Conservation (phyloP, 306 rosid genomes). For the Hylodesmum podocarpum region DNA sequence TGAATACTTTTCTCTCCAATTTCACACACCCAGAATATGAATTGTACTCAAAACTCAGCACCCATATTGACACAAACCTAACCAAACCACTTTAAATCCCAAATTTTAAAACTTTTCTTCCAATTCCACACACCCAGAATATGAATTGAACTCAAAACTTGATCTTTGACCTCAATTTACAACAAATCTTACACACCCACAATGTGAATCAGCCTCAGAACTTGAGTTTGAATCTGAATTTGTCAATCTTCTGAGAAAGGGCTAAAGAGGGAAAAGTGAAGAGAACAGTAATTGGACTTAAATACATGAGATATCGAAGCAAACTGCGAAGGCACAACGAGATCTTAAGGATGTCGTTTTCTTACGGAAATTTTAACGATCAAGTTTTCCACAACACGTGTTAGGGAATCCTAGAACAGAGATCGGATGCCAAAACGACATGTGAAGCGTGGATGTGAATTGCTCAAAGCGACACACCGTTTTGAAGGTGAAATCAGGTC, state of each 20-base stretch:
- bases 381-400: not conserved
- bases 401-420: not conserved
- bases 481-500: not conserved
- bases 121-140: conserved; percentile 16
- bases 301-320: conserved; percentile 47
- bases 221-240: conserved; percentile 67
- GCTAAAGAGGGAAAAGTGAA: conserved; percentile 40
- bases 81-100: not conserved
- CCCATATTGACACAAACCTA: conserved; percentile 45
- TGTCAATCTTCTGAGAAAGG: conserved; percentile 59
- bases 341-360: not conserved
- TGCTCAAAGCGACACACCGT: not conserved
- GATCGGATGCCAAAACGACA: not conserved
- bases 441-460: not conserved
- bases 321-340: conserved; percentile 5
- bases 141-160: conserved; percentile 32
- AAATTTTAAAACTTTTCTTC: no score
- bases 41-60: no score
- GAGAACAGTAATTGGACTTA: conserved; percentile 21
- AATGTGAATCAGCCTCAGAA: not conserved
- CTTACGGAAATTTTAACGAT: not conserved
- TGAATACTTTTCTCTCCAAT: no score
- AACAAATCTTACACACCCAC: conserved; percentile 24
- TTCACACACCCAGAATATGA: conserved; percentile 27
- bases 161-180: conserved; percentile 60